Conservation (phyloP, 169 alveolate species). For the Amoebophrya sp. region DNA sequence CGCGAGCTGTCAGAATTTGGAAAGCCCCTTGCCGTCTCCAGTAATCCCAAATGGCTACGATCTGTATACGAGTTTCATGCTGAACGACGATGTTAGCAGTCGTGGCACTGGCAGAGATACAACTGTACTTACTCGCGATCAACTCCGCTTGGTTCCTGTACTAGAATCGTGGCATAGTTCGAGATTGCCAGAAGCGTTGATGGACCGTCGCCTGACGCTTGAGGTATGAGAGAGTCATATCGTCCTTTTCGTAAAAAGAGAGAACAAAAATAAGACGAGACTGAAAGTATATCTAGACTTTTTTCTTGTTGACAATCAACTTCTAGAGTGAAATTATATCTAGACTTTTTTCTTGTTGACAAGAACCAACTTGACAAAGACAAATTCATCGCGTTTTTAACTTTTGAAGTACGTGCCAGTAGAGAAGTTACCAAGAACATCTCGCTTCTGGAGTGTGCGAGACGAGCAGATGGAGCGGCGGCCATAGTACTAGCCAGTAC, state of each 20-base stretch:
- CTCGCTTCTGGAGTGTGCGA: not conserved
- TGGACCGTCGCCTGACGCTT: not conserved
- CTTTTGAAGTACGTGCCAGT: no score
- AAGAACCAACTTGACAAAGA: no score
- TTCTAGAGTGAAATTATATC: no score
- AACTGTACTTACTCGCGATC: no score
- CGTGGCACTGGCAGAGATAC: no score
- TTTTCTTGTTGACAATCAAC: no score
- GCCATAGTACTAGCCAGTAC: constrained; percentile 44
- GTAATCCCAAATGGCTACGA: constrained; percentile 42
- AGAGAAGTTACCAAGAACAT: not conserved
- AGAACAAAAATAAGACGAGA: not conserved
- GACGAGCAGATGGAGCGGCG: constrained; percentile 47
- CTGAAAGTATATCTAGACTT: not conserved
- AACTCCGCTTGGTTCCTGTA: constrained; percentile 42
- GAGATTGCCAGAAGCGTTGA: not conserved
- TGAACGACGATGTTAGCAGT: not conserved
- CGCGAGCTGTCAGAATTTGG: constrained; percentile 33
- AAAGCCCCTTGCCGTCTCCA: constrained; percentile 27
- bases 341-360: no score
- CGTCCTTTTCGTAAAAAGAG: not conserved
- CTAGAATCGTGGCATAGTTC: constrained; percentile 23
- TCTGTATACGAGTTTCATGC: not conserved
- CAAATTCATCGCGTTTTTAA: no score
- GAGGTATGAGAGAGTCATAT: not conserved